Evolutionary conservation across 495 filamentous ascomycete genomes (phyloP), one percentile per base, ranked within the genome.

Genomic region (Podospora didyma): DNA sequence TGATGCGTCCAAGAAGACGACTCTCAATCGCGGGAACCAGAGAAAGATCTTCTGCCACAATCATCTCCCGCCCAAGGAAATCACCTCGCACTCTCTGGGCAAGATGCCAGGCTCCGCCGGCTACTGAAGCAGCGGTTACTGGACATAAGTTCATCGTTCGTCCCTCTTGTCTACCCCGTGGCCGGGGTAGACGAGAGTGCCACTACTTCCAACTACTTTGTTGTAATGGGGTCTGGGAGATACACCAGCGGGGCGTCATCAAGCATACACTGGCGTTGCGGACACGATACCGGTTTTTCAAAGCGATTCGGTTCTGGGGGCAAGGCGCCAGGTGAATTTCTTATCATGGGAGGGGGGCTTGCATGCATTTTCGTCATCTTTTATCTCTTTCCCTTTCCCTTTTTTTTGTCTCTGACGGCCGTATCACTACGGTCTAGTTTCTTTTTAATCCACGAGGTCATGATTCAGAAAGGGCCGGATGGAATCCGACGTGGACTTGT

Each of bases 1-100:
- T 57, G 80, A 82, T 55, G 78, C 73, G 7, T 77, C 79, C 53
- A 80, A 80, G 73, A 78, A 75, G 62, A 64, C 65, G 57, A 67
- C 62, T 54, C 69, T 70, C 46, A 72, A 71, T 39, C 71, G 73
- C 28, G 64, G 69, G 28, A 71, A 64, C 20, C 64, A 46, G 28
- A 61, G 66, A 44, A 78, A 75, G 61, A 75, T 77, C 35, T 78
- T 71, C 49, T 79, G 75, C 61, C 77, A 79, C 64, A 78, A 73
- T 57, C 77, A 79, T 52, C 65, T 77, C 7, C 77, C 77, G 1
- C 71, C 68, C 22, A 67, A 71, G 61, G 72, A 66, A 19, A 68
- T 69, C n/a, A 63, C 58, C 46, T 46, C 50, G 4, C 74, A 77
- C 50, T 72, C 71, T 2, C 61, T 79, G 20, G 73, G 73, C 42